Evolutionary conservation across 495 filamentous ascomycete species (phyloP), one percentile per base, ranked within the genome.

Genomic region (Sphaerosporella brunnea): DNA sequence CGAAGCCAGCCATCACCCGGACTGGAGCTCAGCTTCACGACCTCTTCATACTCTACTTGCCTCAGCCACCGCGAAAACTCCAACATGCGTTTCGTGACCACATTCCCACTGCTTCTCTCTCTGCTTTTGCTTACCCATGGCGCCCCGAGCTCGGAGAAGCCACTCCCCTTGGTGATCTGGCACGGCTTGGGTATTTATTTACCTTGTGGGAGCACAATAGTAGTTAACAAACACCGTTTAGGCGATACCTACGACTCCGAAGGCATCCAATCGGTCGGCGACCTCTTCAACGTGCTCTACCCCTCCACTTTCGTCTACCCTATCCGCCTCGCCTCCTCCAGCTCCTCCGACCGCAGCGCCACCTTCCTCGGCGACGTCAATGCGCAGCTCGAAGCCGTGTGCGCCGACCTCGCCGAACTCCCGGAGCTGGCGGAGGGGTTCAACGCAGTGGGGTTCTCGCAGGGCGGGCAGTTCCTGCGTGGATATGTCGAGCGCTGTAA

Each of bases 401-500:
- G 90, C 75, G 69, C 65, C 3, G 82, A 87, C 59, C 73, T 97
- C 37, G 71, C 79, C 51, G 45, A 69, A 2, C 74, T 94, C 56
- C 81, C 80, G 0, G 75, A 94, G 15, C 78, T 78, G 36, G 78
- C 77, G 11, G 76, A 79, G 0, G 82, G 80, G 50, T 71, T 94
- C 63, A 88, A 96, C 63, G 92, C 84, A 1, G 63, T 97, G 16
- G 90, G 90, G 3, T 95, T 96, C 69, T 87, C 80, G 21, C 90
- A 97, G 63, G 90, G 90, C 52, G 92, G 90, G 25, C 85, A 93
- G 59, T 95, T 97, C 67, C 74, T 97, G 10, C 81, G 90, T 50
- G 90, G 71, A n/a, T 88, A 87, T 64, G 71, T 93, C 56, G 79
- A 97, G 69, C 74, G 84, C 10, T 97, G 90, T 71, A 92, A 90